Evolutionary conservation across 2,329 filamentous ascomycete species (phyloP).

Genomic region (Fusarium oxysporum): DNA sequence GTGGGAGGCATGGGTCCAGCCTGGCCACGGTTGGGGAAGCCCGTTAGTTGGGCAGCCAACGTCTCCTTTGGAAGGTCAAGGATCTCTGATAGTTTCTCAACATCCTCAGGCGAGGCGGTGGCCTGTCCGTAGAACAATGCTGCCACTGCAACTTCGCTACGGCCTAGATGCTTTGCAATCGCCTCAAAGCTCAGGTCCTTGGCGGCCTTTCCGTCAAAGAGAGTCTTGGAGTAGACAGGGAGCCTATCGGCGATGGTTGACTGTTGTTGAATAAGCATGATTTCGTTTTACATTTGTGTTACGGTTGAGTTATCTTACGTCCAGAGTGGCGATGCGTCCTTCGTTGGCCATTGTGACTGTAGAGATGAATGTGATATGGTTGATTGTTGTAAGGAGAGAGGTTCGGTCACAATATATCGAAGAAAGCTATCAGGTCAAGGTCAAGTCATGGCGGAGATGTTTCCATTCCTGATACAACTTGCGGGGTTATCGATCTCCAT

Average conservation of each 20-base stretch:
- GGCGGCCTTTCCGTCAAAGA: slow-evolving; percentile 78
- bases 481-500: slow-evolving; percentile 41
- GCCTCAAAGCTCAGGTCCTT: slow-evolving; percentile 82
- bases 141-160: slow-evolving; percentile 85
- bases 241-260: slow-evolving; percentile 75
- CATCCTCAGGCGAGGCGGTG: slow-evolving; percentile 76
- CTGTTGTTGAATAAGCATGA: slow-evolving; percentile 54
- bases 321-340: slow-evolving; percentile 49
- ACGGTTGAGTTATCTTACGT: slow-evolving; percentile 47
- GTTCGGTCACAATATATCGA: neutral
- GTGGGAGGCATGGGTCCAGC: slow-evolving; percentile 58
- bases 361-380: slow-evolving; percentile 1
- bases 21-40: slow-evolving; percentile 84
- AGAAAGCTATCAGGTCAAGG: slow-evolving; percentile 14
- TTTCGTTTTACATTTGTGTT: neutral
- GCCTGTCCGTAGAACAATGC: slow-evolving; percentile 93
- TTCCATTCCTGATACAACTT: slow-evolving; percentile 35
- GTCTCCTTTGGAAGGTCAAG: slow-evolving; percentile 68
- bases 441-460: slow-evolving; percentile 30
- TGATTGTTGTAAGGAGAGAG: slow-evolving; percentile 11
- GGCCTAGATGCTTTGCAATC: slow-evolving; percentile 78
- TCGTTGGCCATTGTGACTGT: slow-evolving; percentile 40
- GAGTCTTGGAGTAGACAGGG: slow-evolving; percentile 75
- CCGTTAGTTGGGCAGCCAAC: slow-evolving; percentile 72
- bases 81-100: slow-evolving; percentile 71